Evolutionary conservation across 441 rosid species (phyloP), one percentile per base, ranked within the genome.

Genomic region (Biscutella auriculata): DNA sequence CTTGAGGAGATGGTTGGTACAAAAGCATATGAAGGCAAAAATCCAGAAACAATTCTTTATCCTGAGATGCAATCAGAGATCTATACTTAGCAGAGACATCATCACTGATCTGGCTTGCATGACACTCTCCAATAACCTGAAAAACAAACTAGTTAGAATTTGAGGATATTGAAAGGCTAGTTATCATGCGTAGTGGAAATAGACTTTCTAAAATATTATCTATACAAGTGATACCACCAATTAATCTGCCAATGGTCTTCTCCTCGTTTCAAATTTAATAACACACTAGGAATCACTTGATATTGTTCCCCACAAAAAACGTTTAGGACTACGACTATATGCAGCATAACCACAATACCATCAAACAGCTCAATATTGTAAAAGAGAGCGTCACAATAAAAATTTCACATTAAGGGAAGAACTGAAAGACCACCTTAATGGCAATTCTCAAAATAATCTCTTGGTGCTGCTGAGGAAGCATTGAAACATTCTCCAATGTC

Each of bases 61-160:
- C 96, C 76, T 67, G 76, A 53, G 76, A 73, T 62, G 60, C 70
- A 67, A 63, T 66, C 56, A 77, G 44, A 67, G 73, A 75, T 68
- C 55, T 79, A 71, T 92, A 92, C 69, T 85, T 86, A 39, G 51
- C 76, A 61, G 85, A 80, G 67, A 73, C 71, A 63, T 86, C 95
- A 44, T 81, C 82, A 63, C 77, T 72, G 68, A 86, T 68, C 51
- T 61, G 58, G 37, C 60, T 77, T 47, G 85, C 84, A 80, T 92
- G 95, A 57, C 96, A 92, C 65, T 86, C 95, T 67, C 95, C 95
- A 46, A 86, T 81, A 62, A 82, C 95, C 98, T 92, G 74, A 65
- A 69, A 73, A 53, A 19, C 68, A 60, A 66, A 43, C 25, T 49
- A 69, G 49, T 55, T 62, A 46, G 33, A 28, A 51, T 23, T 9